Evolutionary conservation across 805 yeast species (phyloP), one percentile per base, ranked within the genome.

Genomic region (Lipomyces starkeyi): DNA sequence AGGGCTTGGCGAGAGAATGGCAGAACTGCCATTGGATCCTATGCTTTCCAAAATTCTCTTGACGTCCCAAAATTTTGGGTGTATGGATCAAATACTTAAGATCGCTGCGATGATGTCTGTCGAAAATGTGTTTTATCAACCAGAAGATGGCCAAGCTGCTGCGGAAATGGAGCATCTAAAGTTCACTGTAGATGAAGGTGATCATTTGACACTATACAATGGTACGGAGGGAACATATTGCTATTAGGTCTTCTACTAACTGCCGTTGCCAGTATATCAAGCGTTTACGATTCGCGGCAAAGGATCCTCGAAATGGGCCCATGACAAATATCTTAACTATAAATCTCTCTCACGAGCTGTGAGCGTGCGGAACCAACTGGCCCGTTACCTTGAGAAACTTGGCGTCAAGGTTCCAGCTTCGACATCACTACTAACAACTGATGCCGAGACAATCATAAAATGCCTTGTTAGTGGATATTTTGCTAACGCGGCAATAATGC

Each of bases 41-140:
- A 79, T 87, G 0, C 79, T 91, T 20, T 85, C 94, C 0, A 88
- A 89, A 73, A 75, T 90, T 3, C 70, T 70, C 2, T 76, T 91
- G 14, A 76, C 84, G 2, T 82, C 96, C 0, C 77, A 87, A 0
- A 80, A 82, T 59, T 85, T 85, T 68, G 82, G 81, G 1, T 92
- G 97, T 73, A 83, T 90, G 1, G 82, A 83, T 27, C 97, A 91
- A 72, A 82, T 90, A 70, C 68, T 88, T 17, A 85, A 84, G 1
- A 89, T 92, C 47, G 95, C 91, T 9, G 85, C 97, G 0, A 88
- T 91, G 91, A 80, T 91, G 25, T 87, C 94, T 0, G 92, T 90
- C 2, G 95, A 95, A 0, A 84, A 83, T n/a, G 85, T 87, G 0
- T 63, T 91, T 4, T 91, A 87, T 73, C 77, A 82, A 64, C 80